Evolutionary conservation across 192 early-diverging fungal genomes (phyloP).

Genomic region (Pilobolus umbonatus): DNA sequence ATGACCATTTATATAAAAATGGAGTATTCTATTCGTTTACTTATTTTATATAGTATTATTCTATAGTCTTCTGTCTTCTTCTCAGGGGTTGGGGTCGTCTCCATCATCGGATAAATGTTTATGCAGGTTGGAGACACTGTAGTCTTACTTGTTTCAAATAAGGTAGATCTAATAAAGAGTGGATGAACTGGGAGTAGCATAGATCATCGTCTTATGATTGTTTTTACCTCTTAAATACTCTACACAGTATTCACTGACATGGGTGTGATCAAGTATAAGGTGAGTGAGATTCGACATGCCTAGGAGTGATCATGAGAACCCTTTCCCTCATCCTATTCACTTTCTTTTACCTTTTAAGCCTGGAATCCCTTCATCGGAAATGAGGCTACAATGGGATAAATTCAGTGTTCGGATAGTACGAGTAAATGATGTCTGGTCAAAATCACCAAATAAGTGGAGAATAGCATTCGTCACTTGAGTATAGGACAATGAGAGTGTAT

Average conservation of each 20-base stretch:
- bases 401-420: conserved; percentile 15
- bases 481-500: conserved; percentile 25
- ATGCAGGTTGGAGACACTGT: no score
- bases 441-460: conserved; percentile 16
- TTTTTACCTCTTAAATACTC: conserved; percentile 14
- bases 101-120: no score
- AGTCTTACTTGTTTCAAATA: no score
- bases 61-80: no score
- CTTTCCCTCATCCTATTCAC: background rate
- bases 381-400: conserved; percentile 10
- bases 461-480: conserved; percentile 28
- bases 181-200: no score
- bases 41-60: no score
- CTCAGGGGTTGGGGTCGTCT: no score
- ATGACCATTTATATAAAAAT: no score
- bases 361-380: conserved; percentile 12
- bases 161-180: no score
- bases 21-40: no score
- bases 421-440: conserved; percentile 3
- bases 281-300: conserved; percentile 23
- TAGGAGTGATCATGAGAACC: background rate
- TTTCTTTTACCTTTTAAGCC: conserved; percentile 20
- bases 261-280: conserved; percentile 40
- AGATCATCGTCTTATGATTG: no score
- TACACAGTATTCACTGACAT: conserved; percentile 24